Evolutionary conservation across 2,329 filamentous ascomycete genomes (phyloP).

Genomic region (Nemania bipapillata): DNA sequence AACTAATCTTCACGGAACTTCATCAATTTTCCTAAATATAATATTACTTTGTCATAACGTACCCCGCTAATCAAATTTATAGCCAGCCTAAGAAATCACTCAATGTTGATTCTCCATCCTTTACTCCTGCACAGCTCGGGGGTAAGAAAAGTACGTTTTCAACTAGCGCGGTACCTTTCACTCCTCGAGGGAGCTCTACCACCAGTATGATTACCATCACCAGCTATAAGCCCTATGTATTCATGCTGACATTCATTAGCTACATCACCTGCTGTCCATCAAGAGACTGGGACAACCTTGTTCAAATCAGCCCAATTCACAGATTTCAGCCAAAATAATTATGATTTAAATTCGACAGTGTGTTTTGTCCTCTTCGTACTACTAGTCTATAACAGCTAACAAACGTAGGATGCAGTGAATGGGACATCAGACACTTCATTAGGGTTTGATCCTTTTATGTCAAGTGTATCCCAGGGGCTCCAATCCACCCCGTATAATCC

Average conservation of each 20-base stretch:
- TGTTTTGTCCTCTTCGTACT: constrained; percentile 36
- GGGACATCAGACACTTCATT: constrained; percentile 49
- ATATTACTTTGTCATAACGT: constrained; percentile 8
- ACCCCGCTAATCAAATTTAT: constrained; percentile 46
- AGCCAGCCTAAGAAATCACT: constrained; percentile 76
- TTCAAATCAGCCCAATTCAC: constrained; percentile 69
- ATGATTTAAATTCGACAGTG: constrained; percentile 64
- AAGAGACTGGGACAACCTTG: constrained; percentile 57
- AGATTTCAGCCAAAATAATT: constrained; percentile 68
- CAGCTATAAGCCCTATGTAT: not conserved
- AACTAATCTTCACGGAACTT: no score
- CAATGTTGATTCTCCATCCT: constrained; percentile 96
- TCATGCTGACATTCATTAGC: constrained; percentile 43
- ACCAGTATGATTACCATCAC: constrained; percentile 37
- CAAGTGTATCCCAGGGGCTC: constrained; percentile 63
- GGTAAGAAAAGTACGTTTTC: constrained; percentile 82
- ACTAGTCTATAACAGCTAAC: constrained; percentile 35
- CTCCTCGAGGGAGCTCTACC: constrained; percentile 68
- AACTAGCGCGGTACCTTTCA: constrained; percentile 88
- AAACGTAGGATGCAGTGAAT: constrained; percentile 44
- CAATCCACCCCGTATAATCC: constrained; percentile 72
- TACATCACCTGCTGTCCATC: constrained; percentile 54
- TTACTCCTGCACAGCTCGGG: constrained; percentile 74
- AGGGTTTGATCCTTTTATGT: constrained; percentile 73
- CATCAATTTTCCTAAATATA: no score